Evolutionary conservation across 257 asterid genomes (phyloP).

Genomic region (Eucommia ulmoides): DNA sequence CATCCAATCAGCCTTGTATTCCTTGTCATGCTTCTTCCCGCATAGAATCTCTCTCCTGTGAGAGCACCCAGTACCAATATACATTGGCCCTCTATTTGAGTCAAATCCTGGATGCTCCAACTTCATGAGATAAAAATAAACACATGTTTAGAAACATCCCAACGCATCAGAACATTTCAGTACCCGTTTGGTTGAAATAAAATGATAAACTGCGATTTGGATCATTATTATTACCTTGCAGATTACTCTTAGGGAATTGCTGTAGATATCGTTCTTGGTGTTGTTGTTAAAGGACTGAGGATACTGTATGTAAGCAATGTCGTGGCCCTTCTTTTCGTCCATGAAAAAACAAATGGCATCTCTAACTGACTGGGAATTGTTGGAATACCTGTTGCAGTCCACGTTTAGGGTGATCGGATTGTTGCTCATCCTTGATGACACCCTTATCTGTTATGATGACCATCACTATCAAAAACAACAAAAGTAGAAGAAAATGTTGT

Average conservation of each 20-base stretch:
- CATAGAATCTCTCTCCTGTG: constrained; percentile 22
- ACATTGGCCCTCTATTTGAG: constrained; percentile 24
- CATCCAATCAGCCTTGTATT: constrained; percentile 7
- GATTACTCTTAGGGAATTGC: constrained; percentile 9
- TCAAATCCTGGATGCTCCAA: constrained; percentile 17
- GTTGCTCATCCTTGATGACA: constrained; percentile 23
- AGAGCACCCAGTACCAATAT: constrained; percentile 27
- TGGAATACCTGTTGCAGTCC: constrained; percentile 24
- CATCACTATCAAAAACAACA: no score
- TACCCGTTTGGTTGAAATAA: no score
- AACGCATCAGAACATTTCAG: no score
- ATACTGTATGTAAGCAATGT: constrained; percentile 19
- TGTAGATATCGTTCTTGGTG: constrained; percentile 20
- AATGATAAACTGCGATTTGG: no score
- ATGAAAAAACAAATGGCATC: constrained; percentile 25
- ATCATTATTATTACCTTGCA: constrained; percentile 11
- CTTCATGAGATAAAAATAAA: no score
- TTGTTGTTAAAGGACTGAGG: constrained; percentile 18
- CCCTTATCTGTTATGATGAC: constrained; percentile 20
- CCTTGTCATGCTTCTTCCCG: constrained; percentile 12
- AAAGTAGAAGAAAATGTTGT: no score
- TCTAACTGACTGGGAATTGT: no score
- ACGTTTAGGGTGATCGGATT: constrained; percentile 18
- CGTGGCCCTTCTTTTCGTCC: constrained; percentile 14
- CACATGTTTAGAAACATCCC: no score